Evolutionary conservation across 169 alveolate species (phyloP), one percentile per base, ranked within the genome.

Genomic region (Cryptosporidium parvum): DNA sequence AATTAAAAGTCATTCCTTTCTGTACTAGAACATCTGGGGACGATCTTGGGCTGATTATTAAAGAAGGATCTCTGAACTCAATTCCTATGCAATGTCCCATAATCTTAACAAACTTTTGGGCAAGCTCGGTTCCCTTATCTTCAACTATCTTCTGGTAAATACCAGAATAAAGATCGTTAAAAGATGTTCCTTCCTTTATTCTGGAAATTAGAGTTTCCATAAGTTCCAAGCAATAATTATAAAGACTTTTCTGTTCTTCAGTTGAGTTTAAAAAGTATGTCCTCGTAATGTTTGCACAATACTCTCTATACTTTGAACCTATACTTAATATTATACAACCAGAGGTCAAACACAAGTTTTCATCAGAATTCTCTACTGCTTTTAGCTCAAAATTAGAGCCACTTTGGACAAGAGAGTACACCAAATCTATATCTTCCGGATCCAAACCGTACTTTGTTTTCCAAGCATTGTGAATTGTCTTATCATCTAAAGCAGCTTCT

Each of bases 11-110:
- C 94, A 95, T 95, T 67, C 94, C 95, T n/a, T 91, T 86, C 59
- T 91, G 91, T 0, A 95, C 91, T 2, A 85, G 21, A 21, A 93
- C 86, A 29, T 85, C 91, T 52, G 70, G 91, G 8, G 86, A 71
- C 4, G 93, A 91, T 68, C 85, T 86, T 18, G 85, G 69, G 69
- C 93, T 93, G 26, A 91, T 85, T 21, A 92, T 85, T 44, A 70
- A 68, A 10, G 91, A 65, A 58, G 92, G 73, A 45, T 95, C 96
- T 48, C 94, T 91, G 92, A 95, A 96, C 75, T 96, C 97, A 39
- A 95, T 65, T n/a, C 98, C 98, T 29, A 96, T 93, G 9, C 95
- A 85, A 69, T 95, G 97, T 1, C 98, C 98, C 29, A 94, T 53
- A 37, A 92, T 91, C 86, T 93, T 95, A 16, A 93, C 94, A 80